A percentile compares a stretch with the other conserved stretches of the same genome.
These are phyloP conservation scores for Beauveria sp. DNA, from an alignment of 2,329 filamentous ascomycete genomes.

Conservation along the genomic window DNA sequence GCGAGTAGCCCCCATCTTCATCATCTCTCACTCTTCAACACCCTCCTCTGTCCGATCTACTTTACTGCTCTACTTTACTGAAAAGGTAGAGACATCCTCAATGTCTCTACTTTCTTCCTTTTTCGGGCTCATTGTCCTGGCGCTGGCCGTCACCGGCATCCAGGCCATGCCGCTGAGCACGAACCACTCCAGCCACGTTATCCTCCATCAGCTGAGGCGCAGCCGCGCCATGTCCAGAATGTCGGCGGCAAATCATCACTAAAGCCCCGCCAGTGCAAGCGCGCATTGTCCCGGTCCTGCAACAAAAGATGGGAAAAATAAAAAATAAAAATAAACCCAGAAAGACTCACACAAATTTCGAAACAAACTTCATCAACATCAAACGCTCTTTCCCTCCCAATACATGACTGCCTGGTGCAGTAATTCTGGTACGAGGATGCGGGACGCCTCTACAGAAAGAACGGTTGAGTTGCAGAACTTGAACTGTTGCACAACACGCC, in stretches of 20 bases:
- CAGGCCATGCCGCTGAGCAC: background rate
- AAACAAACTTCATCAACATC: too few species aligned
- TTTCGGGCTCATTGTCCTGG: constrained; percentile 2
- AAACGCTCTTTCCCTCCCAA: too few species aligned
- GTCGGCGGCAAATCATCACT: constrained; percentile 1
- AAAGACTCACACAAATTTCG: background rate
- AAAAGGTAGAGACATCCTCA: background rate
- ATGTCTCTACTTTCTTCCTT: constrained; percentile 7
- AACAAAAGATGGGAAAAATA: background rate
- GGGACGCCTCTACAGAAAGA: too few species aligned
- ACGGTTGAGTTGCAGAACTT: too few species aligned
- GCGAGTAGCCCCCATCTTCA: background rate
- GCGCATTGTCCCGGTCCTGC: background rate
- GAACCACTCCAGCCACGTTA: background rate
- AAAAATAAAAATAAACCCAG: too few species aligned
- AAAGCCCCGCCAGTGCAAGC: background rate
- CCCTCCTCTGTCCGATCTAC: too few species aligned
- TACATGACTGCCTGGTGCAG: background rate
- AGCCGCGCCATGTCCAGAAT: constrained; percentile 6
- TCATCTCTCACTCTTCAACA: background rate
- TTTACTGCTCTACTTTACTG: too few species aligned
- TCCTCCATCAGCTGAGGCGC: constrained; percentile 3
- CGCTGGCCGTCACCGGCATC: background rate
- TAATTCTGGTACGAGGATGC: too few species aligned
- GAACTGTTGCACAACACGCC: too few species aligned